Base-by-base conservation (phyloP, 495 filamentous ascomycete species). In the Daldinia vernicosa region DNA sequence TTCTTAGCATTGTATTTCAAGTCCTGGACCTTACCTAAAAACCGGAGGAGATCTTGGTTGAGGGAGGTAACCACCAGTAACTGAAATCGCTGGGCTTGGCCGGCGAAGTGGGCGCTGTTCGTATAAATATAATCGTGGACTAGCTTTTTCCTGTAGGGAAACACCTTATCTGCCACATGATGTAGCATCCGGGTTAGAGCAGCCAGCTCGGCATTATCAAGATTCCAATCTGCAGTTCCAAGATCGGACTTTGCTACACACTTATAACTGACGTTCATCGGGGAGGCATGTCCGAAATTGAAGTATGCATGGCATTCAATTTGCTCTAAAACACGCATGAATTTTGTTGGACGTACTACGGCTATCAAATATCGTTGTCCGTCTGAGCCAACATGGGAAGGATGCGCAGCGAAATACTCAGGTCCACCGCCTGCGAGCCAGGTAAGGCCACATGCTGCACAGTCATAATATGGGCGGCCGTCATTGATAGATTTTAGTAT, bases 41-140 rank as follows among this genome's bases (percentile, higher is more conserved):
- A 24, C 6, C 53, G 8, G 12, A 68, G 50, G 0, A 61, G 0
- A n/a, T 6, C 7, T 7, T 12, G 0, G 2, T 30, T 19, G 0
- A 72, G 15, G 3, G 19, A 0, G 35, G 70, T 58, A 3, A 6
- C 2, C 0, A 72, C 43, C 1, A 68, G 0, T 3, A 72, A 50
- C 14, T 55, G 55, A 27, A 64, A 68, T 19, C 55, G 37, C 40
- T 17, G 55, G 2, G 65, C 54, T 61, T 56, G 35, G 5, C 60
- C 64, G 2, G 60, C 53, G 40, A 72, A 72, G 14, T 68, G 61
- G 0, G 51, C 54, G 50, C 64, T 72, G 17, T 72, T 72, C 4
- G 70, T 65, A n/a, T 56, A 56, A 0, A 68, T 0, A 3, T 32
- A 6, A 0, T 45, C 27, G 2, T 51, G 4, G 15, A 68, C 39